These are phyloP conservation scores for Trichoderma sp. DNA, from an alignment of 2,329 filamentous ascomycete species.

Conservation along the genomic window DNA sequence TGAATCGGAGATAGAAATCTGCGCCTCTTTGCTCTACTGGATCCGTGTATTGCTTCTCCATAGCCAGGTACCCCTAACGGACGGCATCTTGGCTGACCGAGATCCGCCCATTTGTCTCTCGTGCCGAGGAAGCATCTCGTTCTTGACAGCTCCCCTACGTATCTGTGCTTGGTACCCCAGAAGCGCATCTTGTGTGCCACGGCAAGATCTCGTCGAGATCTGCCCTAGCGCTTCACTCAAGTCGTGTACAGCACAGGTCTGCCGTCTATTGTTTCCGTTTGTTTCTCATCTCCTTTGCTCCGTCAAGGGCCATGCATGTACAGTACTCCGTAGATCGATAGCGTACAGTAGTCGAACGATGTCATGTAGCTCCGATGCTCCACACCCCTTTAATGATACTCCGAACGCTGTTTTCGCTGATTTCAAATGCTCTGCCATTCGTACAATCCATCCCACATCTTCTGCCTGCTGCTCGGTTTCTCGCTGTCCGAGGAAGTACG, in stretches of 20 bases:
- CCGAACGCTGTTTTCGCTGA: not conserved
- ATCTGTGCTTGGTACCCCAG: not conserved
- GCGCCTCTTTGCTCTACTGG: not conserved
- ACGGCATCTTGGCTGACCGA: not conserved
- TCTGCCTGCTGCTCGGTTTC: not conserved
- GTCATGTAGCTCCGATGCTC: not conserved
- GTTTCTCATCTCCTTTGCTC: not conserved
- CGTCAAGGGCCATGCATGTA: not conserved
- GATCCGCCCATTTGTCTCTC: not conserved
- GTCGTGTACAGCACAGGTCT: not conserved
- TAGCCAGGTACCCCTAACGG: not conserved
- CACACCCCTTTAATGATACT: not conserved
- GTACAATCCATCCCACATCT: not conserved
- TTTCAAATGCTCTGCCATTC: not conserved
- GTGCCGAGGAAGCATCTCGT: not conserved
- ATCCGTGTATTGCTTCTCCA: not conserved
- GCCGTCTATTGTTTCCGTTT: not conserved
- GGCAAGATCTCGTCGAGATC: not conserved
- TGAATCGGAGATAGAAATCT: slow-evolving; percentile 1
- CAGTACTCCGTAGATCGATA: not conserved
- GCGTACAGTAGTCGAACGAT: not conserved
- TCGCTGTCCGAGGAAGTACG: not conserved
- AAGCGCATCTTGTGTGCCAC: not conserved
- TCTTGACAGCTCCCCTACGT: not conserved
- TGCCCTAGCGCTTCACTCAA: not conserved